Evolutionary conservation across 768 basidiomycete genomes (phyloP), one percentile per base, ranked within the genome.

Genomic region (Clavulina sp.): DNA sequence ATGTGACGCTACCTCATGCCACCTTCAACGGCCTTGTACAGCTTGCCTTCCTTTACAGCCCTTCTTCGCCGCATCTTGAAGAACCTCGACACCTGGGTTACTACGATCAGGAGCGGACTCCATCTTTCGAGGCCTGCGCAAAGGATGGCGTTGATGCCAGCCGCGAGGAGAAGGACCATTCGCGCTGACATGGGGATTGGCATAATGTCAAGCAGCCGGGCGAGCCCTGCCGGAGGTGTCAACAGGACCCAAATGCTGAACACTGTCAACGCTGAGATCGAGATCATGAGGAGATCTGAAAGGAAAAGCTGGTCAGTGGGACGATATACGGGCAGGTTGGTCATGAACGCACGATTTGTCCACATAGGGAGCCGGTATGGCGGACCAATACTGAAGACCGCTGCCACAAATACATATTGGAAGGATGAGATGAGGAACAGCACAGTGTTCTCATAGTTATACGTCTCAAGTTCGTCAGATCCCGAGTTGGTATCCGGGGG

Each of bases 401-500:
- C 93, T 9, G 93, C 95, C 5, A 95, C 86, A 47, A 97, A 70
- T 60, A 97, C 87, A 64, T 99, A 99, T 67, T 99, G 95, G 78
- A 97, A 97, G 56, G 89, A 95, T 6, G 95, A 96, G 41, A 96
- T 70, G 57, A 96, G 66, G 69, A 99, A 99, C 52, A 99, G 66
- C 28, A 75, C 78, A 4, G 95, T 80, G 63, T 99, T 96, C 64
- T 97, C 95, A 60, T 75, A 92, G 63, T 92, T 96, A 38, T 68
- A 76, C 21, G 87, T 80, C 53, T 88, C 76, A 41, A 97, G 71
- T 58, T 86, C 77, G 64, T 81, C 74, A 54, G 72, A 74, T 40
- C 75, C 68, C 43, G 71, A 72, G 41, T 68, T 65, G 4, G 73
- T 70, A 19, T 73, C 61, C 31, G 88, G 89, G 13, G 80, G 75